Evolutionary conservation across 78 protist species (phyloP).

Genomic region (Guillardia theta): DNA sequence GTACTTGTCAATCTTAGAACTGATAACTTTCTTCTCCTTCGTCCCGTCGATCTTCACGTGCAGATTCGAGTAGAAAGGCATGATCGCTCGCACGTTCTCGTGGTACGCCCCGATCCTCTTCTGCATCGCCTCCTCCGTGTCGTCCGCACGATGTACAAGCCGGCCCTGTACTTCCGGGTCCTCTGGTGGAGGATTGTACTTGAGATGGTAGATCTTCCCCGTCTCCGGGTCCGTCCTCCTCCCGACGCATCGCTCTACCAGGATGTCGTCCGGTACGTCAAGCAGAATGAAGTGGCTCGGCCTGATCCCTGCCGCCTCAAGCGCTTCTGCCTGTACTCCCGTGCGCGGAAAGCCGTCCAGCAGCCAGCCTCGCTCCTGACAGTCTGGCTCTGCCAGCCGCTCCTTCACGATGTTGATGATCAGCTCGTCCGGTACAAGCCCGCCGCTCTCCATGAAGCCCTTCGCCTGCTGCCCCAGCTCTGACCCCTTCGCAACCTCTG

Average conservation of each 20-base stretch:
- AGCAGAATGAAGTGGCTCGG: conserved; percentile 56
- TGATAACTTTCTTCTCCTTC: neutral
- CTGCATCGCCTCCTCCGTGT: conserved; percentile 48
- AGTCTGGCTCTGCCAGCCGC: conserved; percentile 32
- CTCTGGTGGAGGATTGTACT: neutral
- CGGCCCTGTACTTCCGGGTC: conserved; percentile 30
- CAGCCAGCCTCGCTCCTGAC: conserved; percentile 58
- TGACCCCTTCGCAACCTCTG: neutral
- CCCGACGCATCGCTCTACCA: conserved; percentile 60
- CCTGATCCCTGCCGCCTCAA: conserved; percentile 28
- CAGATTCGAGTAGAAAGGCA: neutral
- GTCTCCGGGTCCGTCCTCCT: conserved; percentile 64
- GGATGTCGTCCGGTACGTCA: conserved; percentile 55
- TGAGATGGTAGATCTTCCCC: conserved; percentile 67
- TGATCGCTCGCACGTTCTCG: neutral
- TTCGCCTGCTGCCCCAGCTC: conserved; percentile 50
- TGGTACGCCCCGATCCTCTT: conserved; percentile 55
- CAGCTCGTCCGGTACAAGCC: conserved; percentile 66
- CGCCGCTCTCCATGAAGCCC: conserved; percentile 39
- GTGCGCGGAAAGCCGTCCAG: conserved; percentile 81
- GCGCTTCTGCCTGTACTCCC: conserved; percentile 51
- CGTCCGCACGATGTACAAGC: conserved; percentile 62
- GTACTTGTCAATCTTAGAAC: neutral
- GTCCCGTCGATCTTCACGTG: neutral
- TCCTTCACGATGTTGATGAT: conserved; percentile 43